Percentiles rank a stretch among this genome's conserved stretches.
phyloP scores from a whole-genome alignment of 139 green algal species.

The Tetraselmis chui region DNA sequence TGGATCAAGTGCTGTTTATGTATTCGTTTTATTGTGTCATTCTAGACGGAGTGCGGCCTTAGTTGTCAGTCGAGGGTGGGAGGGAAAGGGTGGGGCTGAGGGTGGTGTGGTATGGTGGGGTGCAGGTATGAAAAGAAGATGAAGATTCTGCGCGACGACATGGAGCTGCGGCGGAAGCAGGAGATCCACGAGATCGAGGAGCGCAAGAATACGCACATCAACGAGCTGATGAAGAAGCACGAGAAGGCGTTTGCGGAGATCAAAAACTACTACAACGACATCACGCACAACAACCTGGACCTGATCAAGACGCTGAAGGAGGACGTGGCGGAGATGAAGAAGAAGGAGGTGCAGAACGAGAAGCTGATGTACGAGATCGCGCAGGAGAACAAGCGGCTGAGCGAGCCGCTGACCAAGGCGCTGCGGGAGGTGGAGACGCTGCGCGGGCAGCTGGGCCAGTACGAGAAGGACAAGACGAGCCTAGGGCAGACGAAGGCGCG shows the following conservation, averaged over 20 bases:
- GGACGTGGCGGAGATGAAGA: slow-evolving; percentile 84
- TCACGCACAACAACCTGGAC: slow-evolving; percentile 90
- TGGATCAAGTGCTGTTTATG: no score
- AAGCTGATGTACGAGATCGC: slow-evolving; percentile 77
- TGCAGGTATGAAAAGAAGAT: slow-evolving; percentile 67
- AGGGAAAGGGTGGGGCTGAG: no score
- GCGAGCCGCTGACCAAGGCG: slow-evolving; percentile 69
- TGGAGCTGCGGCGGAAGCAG: slow-evolving; percentile 71
- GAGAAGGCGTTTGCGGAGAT: slow-evolving; percentile 76
- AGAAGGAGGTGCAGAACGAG: slow-evolving; percentile 73
- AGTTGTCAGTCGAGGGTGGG: no score
- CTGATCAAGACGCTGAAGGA: slow-evolving; percentile 89
- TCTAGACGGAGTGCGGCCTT: no score
- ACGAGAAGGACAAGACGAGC: slow-evolving; percentile 74
- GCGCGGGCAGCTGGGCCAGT: slow-evolving; percentile 47
- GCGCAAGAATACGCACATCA: slow-evolving; percentile 76
- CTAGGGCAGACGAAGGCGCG: slow-evolving; percentile 63
- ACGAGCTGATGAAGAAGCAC: slow-evolving; percentile 83
- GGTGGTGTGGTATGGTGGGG: no score
- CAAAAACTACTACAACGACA: slow-evolving; percentile 93
- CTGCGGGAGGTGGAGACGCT: slow-evolving; percentile 75
- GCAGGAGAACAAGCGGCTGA: slow-evolving; percentile 83
- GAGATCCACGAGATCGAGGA: slow-evolving; percentile 51
- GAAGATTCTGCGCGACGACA: slow-evolving; percentile 74
- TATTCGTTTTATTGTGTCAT: no score